Percentiles rank a stretch among this genome's conserved stretches.
Conservation (phyloP, 2,329 filamentous ascomycete species). For the Aspergillus brasiliensis region DNA sequence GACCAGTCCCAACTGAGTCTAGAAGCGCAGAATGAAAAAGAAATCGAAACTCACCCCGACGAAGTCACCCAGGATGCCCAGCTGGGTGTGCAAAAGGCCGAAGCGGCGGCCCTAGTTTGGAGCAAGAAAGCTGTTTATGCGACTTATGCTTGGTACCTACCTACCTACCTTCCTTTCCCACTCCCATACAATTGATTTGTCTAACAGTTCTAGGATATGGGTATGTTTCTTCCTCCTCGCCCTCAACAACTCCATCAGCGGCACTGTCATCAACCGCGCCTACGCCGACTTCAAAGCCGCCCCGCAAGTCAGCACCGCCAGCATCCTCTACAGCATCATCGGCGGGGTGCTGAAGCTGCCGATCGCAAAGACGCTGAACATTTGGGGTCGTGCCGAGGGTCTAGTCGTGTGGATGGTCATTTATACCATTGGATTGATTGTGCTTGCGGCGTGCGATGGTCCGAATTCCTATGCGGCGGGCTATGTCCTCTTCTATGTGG, state of each 20-base stretch:
- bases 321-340: slow-evolving; percentile 59
- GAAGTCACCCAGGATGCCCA: slow-evolving; percentile 34
- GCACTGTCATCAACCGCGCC: slow-evolving; percentile 52
- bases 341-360: slow-evolving; percentile 62
- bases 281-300: slow-evolving; percentile 55
- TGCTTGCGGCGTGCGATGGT: slow-evolving; percentile 64
- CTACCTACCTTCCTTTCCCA: not conserved
- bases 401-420: slow-evolving; percentile 53
- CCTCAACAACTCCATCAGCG: slow-evolving; percentile 46
- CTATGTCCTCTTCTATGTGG: slow-evolving; percentile 64
- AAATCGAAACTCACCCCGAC: slow-evolving; percentile 25
- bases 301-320: slow-evolving; percentile 54
- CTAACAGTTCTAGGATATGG: slow-evolving; percentile 44
- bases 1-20: slow-evolving; percentile 27
- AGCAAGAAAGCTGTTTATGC: slow-evolving; percentile 39
- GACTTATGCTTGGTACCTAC: slow-evolving; percentile 38
- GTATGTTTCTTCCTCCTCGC: slow-evolving; percentile 50
- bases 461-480: slow-evolving; percentile 65
- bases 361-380: slow-evolving; percentile 63
- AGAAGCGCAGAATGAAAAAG: slow-evolving; percentile 32
- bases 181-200: not conserved
- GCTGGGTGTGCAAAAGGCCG: slow-evolving; percentile 50
- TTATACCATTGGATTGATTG: slow-evolving; percentile 55
- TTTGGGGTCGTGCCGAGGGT: slow-evolving; percentile 64
- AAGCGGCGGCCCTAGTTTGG: slow-evolving; percentile 51